Evolutionary conservation across 345 rosid genomes (phyloP).

Genomic region (Lepidium aucheri): DNA sequence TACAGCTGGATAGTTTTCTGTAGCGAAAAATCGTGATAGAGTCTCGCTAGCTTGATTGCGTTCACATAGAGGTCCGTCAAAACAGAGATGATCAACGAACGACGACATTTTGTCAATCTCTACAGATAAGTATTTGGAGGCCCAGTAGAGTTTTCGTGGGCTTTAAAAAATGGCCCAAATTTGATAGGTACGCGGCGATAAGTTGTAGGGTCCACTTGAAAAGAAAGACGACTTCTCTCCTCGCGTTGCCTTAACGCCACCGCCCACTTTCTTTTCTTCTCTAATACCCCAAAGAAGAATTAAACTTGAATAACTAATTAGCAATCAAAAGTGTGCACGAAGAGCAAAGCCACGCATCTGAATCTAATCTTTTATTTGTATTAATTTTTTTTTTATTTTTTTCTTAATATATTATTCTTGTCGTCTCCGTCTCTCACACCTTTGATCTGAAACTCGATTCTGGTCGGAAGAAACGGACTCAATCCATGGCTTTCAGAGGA

Average conservation of each 20-base stretch:
- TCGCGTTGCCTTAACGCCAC: conserved; percentile 31
- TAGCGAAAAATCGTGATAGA: too few species aligned
- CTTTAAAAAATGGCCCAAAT: not conserved
- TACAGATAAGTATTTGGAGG: not conserved
- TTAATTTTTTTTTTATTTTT: not conserved
- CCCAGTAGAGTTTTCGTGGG: not conserved
- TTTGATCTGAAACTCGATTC: not conserved
- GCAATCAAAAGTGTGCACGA: conserved; percentile 11
- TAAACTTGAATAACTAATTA: not conserved
- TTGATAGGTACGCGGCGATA: conserved; percentile 2
- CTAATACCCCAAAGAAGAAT: not conserved
- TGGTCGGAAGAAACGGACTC: not conserved
- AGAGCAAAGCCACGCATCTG: conserved; percentile 20
- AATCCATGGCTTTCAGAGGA: conserved; percentile 53
- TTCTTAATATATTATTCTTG: not conserved
- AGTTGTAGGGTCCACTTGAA: not conserved
- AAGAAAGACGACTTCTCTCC: not conserved
- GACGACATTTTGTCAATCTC: not conserved
- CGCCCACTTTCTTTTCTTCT: conserved; percentile 11
- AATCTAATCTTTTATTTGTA: not conserved
- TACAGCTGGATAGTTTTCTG: too few species aligned
- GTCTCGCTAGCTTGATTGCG: too few species aligned
- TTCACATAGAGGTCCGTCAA: too few species aligned
- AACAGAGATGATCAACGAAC: not conserved
- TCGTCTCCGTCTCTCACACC: not conserved